Base-by-base conservation (phyloP, 2,329 filamentous ascomycete genomes). In the Metarhizium rileyi region DNA sequence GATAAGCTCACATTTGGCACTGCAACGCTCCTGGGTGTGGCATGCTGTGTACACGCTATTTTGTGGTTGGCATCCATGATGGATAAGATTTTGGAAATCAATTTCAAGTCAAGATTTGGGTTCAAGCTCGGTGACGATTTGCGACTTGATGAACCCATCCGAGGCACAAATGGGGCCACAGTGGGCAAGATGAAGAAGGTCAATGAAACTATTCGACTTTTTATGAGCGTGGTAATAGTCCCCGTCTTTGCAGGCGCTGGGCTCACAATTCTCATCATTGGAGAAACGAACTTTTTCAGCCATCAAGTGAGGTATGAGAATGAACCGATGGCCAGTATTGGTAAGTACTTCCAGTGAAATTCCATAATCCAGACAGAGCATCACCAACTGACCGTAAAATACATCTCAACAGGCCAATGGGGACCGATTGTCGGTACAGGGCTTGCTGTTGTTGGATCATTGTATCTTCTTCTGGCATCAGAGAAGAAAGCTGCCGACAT, bases 201-300 rank as follows among this genome's bases (percentile, higher is more conserved):
- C 35, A 83, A 84, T 43, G 68, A 71, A 6, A 71, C 72, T 52
- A 74, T 84, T 47, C 69, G 71, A 1, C 67, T 67, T 9, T 77
- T 80, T 26, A 66, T 81, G 12, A 73, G 66, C 14, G 77, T 74
- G 30, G 70, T 82, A 1, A 78, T 81, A 49, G 68, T 82, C 3
- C 78, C 78, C 0, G 56, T 86, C 0, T 83, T 84, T 49, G 73
- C 70, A 1, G 76, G 70, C 5, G 78, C 77, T 1, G 76, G 83
- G 0, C 50, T 84, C 1, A 73, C 77, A 1, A 77, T 85, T 5
- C 65, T 86, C 3, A 67, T 81, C 4, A 62, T 81, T 1, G 83
- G 83, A 0, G 83, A 86, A 62, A 69, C 70, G 28, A 86, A 86
- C 55, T 80, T 86, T 54, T 84, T 73, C 55, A 84, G 77, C 44